These are phyloP conservation scores for Rhizopogon vinicolor DNA, from an alignment of 768 basidiomycete species.

Conservation along the genomic window DNA sequence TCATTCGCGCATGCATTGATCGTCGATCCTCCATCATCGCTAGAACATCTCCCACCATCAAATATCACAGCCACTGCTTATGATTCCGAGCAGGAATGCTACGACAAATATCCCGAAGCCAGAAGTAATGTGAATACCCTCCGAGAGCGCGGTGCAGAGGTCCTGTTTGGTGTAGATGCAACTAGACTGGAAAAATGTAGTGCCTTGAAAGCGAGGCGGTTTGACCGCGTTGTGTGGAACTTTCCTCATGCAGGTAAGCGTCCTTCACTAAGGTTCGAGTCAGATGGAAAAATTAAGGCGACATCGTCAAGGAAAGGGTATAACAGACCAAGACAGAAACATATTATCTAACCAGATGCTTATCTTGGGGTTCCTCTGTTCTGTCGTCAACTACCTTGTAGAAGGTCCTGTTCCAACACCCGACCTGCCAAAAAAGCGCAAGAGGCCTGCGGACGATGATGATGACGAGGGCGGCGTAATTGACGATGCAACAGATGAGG, in stretches of 20 bases:
- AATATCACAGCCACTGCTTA: conserved; percentile 84
- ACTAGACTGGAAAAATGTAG: conserved; percentile 60
- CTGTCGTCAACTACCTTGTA: conserved; percentile 56
- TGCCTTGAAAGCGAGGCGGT: conserved; percentile 54
- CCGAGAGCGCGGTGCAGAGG: conserved; percentile 54
- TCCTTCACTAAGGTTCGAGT: conserved; percentile 1
- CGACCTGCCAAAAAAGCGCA: conserved; percentile 38
- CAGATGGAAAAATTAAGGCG: neutral
- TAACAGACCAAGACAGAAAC: conserved; percentile 91
- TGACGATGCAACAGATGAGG: conserved; percentile 11
- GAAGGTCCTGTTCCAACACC: conserved; percentile 50
- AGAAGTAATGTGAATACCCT: conserved; percentile 51
- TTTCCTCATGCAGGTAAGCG: conserved; percentile 90
- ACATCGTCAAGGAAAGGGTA: conserved; percentile 63
- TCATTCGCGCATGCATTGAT: conserved; percentile 82
- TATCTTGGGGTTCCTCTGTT: conserved; percentile 77
- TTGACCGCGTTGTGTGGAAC: conserved; percentile 89
- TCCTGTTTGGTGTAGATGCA: conserved; percentile 85
- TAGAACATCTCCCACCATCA: conserved; percentile 51
- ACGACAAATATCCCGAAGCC: conserved; percentile 78
- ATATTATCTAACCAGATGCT: conserved; percentile 85
- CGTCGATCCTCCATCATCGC: conserved; percentile 34
- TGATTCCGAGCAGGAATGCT: conserved; percentile 74
- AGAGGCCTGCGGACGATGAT: conserved; percentile 26
- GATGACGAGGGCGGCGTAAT: conserved; percentile 40